phyloP scores from a whole-genome alignment of 2,329 filamentous ascomycete genomes.

The Escovopsis sp. region DNA sequence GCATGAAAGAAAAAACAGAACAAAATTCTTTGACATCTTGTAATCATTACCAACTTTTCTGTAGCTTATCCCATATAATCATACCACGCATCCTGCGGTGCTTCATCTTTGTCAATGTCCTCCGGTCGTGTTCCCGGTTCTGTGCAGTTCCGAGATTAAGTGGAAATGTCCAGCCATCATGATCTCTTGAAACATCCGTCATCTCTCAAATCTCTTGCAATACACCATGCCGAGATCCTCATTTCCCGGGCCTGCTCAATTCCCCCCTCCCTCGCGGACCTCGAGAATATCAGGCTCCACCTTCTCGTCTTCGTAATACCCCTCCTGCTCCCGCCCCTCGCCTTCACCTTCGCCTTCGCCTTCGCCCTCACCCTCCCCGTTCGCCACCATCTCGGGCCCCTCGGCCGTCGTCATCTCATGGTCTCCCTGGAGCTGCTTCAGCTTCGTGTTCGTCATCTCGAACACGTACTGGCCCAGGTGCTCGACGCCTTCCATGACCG shows the following conservation, averaged over 20 bases:
- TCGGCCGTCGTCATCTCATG: conserved; percentile 10
- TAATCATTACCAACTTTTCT: too few relatives aligned
- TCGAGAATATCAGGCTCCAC: conserved; percentile 22
- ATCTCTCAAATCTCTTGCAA: neutral
- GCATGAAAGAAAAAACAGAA: too few relatives aligned
- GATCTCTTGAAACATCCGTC: neutral
- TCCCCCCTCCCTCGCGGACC: conserved; percentile 18
- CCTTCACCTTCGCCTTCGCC: conserved; percentile 8
- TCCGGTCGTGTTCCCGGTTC: conserved; percentile 7
- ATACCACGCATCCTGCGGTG: too few relatives aligned
- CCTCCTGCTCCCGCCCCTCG: conserved; percentile 17
- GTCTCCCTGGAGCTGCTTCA: conserved; percentile 33
- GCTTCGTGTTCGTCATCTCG: conserved; percentile 68
- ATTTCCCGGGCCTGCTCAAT: neutral
- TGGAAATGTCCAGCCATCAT: too few relatives aligned
- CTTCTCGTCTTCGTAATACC: conserved; percentile 17
- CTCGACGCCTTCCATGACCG: conserved; percentile 78
- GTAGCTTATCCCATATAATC: too few relatives aligned
- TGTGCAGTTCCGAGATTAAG: too few relatives aligned
- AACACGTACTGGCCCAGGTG: conserved; percentile 93
- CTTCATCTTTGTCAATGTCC: conserved; percentile 9
- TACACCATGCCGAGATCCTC: neutral
- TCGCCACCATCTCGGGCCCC: conserved; percentile 13
- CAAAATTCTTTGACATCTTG: too few relatives aligned
- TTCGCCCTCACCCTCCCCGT: conserved; percentile 17